These are phyloP conservation scores for Aspergillus sclerotiicarbonarius DNA, from an alignment of 495 filamentous ascomycete species.

Conservation along the genomic window DNA sequence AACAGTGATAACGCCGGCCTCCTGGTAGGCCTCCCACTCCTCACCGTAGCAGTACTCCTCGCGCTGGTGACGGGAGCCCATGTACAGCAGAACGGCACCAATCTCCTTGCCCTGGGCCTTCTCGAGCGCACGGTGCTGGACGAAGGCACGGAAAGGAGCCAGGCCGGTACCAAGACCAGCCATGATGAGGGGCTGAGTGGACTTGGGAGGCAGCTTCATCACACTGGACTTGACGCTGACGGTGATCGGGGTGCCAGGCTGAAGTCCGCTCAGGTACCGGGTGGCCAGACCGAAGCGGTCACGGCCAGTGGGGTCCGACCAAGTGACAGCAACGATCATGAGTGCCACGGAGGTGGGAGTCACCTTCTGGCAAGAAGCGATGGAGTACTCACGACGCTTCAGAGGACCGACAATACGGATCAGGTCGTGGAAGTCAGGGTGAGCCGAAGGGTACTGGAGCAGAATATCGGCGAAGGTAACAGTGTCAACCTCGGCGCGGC, in stretches of 20 bases:
- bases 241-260: constrained; percentile 72
- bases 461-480: constrained; percentile 90
- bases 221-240: constrained; percentile 96
- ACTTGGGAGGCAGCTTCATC: constrained; percentile 88
- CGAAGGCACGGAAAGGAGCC: constrained; percentile 95
- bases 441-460: constrained; percentile 82
- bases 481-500: constrained; percentile 88
- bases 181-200: constrained; percentile 94
- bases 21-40: constrained; percentile 98
- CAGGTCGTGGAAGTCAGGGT: constrained; percentile 86
- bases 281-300: constrained; percentile 92
- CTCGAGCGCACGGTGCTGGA: constrained; percentile 97
- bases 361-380: constrained; percentile 92
- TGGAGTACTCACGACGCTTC: constrained; percentile 97
- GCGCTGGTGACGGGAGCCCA: constrained; percentile 93
- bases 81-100: constrained; percentile 89
- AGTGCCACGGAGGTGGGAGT: constrained; percentile 83
- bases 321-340: constrained; percentile 96
- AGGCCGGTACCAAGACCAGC: constrained; percentile 97
- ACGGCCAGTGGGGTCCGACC: constrained; percentile 84
- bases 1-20: constrained; percentile 90
- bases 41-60: constrained; percentile 99
- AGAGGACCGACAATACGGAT: constrained; percentile 83
- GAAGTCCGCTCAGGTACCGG: constrained; percentile 74
- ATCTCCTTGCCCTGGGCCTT: constrained; percentile 93